These are phyloP conservation scores for Phytophthora macrochlamydospora DNA, from an alignment of 352 stramenopile species.

Conservation along the genomic window DNA sequence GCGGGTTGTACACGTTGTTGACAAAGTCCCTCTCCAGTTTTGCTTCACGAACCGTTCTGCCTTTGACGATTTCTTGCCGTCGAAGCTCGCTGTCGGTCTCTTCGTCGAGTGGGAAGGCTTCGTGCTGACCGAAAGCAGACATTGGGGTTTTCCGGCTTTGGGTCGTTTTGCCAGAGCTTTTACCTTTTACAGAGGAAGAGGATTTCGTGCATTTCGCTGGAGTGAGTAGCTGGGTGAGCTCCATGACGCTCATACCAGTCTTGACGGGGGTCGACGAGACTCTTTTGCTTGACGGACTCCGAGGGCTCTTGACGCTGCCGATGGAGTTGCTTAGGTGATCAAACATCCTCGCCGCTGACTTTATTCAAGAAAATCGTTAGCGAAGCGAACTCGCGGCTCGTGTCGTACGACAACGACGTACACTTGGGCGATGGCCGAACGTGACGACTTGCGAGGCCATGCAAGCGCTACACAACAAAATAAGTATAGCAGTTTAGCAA, in stretches of 20 bases:
- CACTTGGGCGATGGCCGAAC: slow-evolving; percentile 75
- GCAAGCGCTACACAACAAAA: slow-evolving; percentile 25
- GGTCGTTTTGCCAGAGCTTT: slow-evolving; percentile 19
- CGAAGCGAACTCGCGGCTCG: no score
- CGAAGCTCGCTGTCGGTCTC: slow-evolving; percentile 21
- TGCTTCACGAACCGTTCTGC: slow-evolving; percentile 13
- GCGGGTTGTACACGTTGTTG: slow-evolving; percentile 62
- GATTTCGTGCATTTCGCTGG: slow-evolving; percentile 30
- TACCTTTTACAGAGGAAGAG: slow-evolving; percentile 15
- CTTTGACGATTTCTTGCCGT: slow-evolving; percentile 12
- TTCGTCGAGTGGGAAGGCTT: slow-evolving; percentile 22
- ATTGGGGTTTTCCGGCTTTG: slow-evolving; percentile 10
- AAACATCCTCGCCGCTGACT: slow-evolving; percentile 80
- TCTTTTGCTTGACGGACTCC: slow-evolving; percentile 24
- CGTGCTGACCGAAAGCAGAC: slow-evolving; percentile 3
- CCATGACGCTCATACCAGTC: slow-evolving; percentile 74
- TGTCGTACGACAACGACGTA: slow-evolving; percentile 16
- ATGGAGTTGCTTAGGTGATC: slow-evolving; percentile 55
- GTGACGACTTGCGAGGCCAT: slow-evolving; percentile 55
- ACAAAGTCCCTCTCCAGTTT: slow-evolving; percentile 51
- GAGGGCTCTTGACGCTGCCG: slow-evolving; percentile 23
- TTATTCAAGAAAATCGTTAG: no score
- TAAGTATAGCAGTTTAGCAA: no score
- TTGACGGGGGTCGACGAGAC: slow-evolving; percentile 33
- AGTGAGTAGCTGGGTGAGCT: slow-evolving; percentile 59